phyloP scores from a whole-genome alignment of 2,329 filamentous ascomycete genomes.

The Paraphaeosphaeria minitans region DNA sequence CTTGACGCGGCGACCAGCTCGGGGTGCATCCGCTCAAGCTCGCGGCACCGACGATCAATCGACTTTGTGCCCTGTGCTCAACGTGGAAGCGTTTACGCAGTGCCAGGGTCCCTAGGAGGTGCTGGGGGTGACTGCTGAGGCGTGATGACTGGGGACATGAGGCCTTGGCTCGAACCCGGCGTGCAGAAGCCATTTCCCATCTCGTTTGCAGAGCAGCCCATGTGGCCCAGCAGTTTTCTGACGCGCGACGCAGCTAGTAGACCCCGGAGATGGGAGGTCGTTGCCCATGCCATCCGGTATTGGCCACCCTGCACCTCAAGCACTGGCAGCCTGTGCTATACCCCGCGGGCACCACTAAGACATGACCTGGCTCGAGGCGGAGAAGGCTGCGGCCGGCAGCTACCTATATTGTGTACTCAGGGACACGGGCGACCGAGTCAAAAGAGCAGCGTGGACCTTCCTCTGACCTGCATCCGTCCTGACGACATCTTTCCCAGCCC shows the following conservation, averaged over 20 bases:
- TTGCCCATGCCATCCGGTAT: constrained; percentile 40
- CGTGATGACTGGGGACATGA: constrained; percentile 34
- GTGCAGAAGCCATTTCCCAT: constrained; percentile 34
- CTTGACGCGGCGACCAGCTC: constrained; percentile 38
- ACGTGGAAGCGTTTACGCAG: constrained; percentile 41
- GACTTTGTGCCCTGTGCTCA: constrained; percentile 42
- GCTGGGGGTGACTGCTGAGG: constrained; percentile 34
- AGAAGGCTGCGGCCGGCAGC: constrained; percentile 38
- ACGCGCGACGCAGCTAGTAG: constrained; percentile 41
- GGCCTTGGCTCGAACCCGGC: constrained; percentile 30
- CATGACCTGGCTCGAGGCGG: constrained; percentile 30
- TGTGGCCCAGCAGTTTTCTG: constrained; percentile 42
- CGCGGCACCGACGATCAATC: constrained; percentile 43
- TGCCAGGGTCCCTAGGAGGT: constrained; percentile 26
- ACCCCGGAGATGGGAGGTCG: constrained; percentile 38
- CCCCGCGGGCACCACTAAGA: constrained; percentile 41
- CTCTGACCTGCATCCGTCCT: constrained; percentile 36
- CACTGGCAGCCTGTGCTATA: constrained; percentile 41
- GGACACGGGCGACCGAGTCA: constrained; percentile 37
- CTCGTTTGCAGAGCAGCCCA: constrained; percentile 39
- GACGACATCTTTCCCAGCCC: constrained; percentile 36
- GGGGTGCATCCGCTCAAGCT: constrained; percentile 42
- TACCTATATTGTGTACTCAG: constrained; percentile 45
- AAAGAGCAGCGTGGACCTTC: constrained; percentile 34
- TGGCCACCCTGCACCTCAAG: constrained; percentile 42